These are phyloP conservation scores for Gautieria morchelliformis DNA, from an alignment of 768 basidiomycete genomes.

Conservation along the genomic window DNA sequence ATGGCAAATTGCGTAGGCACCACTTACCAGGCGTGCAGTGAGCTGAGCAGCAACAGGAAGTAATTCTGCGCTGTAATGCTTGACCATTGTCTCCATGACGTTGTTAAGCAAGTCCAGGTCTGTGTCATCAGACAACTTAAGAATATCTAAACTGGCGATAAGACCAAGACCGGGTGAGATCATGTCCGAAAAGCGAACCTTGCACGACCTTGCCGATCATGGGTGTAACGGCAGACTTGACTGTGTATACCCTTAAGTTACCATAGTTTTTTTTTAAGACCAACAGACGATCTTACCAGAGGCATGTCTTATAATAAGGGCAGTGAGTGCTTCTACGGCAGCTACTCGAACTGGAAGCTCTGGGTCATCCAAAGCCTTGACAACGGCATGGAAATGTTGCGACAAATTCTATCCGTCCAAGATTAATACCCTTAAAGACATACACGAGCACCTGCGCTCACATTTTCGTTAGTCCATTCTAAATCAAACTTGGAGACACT, in stretches of 20 bases:
- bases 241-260: slow-evolving; percentile 25
- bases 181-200: slow-evolving; percentile 31
- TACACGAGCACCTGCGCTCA: slow-evolving; percentile 17
- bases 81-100: slow-evolving; percentile 81
- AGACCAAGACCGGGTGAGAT: neutral
- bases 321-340: slow-evolving; percentile 70
- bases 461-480: slow-evolving; percentile 55
- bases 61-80: slow-evolving; percentile 75
- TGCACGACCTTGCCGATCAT: slow-evolving; percentile 84
- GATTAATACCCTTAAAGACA: neutral
- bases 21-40: slow-evolving; percentile 61
- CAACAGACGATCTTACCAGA: slow-evolving; percentile 35
- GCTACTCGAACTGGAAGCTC: slow-evolving; percentile 81
- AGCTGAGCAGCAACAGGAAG: slow-evolving; percentile 79
- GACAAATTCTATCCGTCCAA: slow-evolving; percentile 40
- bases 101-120: slow-evolving; percentile 78
- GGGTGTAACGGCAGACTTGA: slow-evolving; percentile 58
- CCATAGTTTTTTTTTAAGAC: neutral
- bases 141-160: slow-evolving; percentile 41
- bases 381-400: slow-evolving; percentile 54
- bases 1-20: neutral
- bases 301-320: slow-evolving; percentile 57
- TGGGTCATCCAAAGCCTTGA: slow-evolving; percentile 60
- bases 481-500: slow-evolving; percentile 64
- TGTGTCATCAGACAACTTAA: slow-evolving; percentile 85